These are phyloP conservation scores for Agrocybe praecox DNA, from an alignment of 768 basidiomycete genomes.

Conservation along the genomic window DNA sequence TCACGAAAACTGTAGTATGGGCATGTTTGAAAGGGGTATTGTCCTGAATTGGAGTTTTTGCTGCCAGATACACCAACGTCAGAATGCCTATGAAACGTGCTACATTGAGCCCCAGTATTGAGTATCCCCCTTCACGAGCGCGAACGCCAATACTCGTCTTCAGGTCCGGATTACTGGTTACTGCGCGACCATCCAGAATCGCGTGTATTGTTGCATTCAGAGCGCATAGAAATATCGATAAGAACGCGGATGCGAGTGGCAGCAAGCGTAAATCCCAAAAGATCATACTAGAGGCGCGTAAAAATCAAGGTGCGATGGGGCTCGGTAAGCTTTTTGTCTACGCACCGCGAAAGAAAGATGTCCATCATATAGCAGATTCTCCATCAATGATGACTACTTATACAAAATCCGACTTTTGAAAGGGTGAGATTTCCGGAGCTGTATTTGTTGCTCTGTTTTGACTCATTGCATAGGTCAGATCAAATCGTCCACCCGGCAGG, in stretches of 20 bases:
- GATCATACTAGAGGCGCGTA: neutral
- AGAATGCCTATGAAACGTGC: neutral
- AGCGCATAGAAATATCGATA: neutral
- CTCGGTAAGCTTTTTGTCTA: neutral
- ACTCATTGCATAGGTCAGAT: no score
- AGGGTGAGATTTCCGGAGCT: no score
- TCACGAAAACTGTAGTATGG: neutral
- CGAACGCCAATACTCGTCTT: neutral
- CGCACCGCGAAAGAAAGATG: neutral
- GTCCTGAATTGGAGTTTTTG: neutral
- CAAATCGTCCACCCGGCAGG: no score
- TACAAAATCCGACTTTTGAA: no score
- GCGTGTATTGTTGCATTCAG: neutral
- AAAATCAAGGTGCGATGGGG: neutral
- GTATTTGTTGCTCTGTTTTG: no score
- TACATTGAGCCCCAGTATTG: neutral
- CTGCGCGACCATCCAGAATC: neutral
- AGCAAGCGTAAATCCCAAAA: neutral
- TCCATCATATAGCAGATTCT: no score
- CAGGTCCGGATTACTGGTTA: neutral
- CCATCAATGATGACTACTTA: no score
- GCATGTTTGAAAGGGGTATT: neutral
- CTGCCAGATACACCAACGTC: neutral
- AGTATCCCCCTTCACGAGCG: neutral
- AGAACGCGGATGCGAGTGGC: neutral